Conservation (phyloP, 139 green algal genomes). For the Spirogloea muscicola region DNA sequence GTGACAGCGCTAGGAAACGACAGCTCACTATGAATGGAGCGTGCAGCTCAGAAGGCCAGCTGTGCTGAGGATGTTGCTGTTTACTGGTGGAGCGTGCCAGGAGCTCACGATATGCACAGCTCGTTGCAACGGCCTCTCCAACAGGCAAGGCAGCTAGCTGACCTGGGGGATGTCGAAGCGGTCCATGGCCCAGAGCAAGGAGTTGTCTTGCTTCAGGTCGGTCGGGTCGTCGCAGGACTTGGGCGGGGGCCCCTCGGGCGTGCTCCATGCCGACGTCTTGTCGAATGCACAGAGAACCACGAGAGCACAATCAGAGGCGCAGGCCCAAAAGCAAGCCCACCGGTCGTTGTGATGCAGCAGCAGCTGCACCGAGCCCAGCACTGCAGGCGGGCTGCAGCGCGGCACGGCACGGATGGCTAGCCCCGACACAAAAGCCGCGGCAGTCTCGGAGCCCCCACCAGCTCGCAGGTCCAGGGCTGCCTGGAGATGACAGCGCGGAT, state of each 20-base stretch:
- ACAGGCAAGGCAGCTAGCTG: too few relatives aligned
- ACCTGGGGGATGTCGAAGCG: conserved; percentile 27
- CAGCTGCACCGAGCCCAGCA: too few relatives aligned
- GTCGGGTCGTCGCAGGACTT: background rate
- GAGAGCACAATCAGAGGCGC: background rate
- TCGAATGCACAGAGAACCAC: background rate
- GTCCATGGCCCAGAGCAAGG: conserved; percentile 32
- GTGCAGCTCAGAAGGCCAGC: too few relatives aligned
- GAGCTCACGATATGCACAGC: too few relatives aligned
- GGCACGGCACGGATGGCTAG: background rate
- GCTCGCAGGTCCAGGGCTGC: conserved; percentile 26
- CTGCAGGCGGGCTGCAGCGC: too few relatives aligned
- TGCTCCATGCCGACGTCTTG: background rate
- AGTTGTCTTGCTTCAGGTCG: conserved; percentile 25
- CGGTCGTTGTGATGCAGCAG: too few relatives aligned
- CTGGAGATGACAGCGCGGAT: conserved; percentile 13
- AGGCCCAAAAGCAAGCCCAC: background rate
- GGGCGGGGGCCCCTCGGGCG: background rate
- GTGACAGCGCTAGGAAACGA: too few relatives aligned
- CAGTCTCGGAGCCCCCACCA: background rate
- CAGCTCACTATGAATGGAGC: too few relatives aligned
- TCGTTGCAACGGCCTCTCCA: too few relatives aligned
- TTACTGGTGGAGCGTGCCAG: too few relatives aligned
- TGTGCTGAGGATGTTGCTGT: too few relatives aligned
- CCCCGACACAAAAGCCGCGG: background rate